Evolutionary conservation across 1,139 yeast genomes (phyloP).

Genomic region (Pichia sp.): DNA sequence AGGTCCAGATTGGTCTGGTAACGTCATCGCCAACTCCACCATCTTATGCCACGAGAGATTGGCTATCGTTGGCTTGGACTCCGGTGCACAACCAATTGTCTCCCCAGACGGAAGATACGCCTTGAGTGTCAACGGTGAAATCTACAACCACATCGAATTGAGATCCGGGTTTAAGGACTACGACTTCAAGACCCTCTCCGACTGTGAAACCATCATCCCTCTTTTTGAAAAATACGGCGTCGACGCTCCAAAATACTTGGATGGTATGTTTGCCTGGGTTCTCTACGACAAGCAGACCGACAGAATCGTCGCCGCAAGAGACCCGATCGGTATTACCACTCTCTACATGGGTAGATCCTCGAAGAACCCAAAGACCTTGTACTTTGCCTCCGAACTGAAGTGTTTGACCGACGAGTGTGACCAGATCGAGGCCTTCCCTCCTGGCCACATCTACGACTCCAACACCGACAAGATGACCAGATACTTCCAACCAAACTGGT

Average conservation of each 20-base stretch:
- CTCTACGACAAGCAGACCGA: constrained; percentile 79
- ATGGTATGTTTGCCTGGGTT: constrained; percentile 98
- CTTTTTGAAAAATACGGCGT: constrained; percentile 77
- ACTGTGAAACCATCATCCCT: constrained; percentile 97
- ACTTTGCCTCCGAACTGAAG: constrained; percentile 91
- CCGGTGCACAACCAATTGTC: constrained; percentile 97
- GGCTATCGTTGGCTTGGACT: constrained; percentile 90
- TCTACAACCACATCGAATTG: constrained; percentile 89
- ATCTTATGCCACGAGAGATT: constrained; percentile 90
- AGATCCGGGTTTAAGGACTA: constrained; percentile 73
- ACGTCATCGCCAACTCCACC: constrained; percentile 70
- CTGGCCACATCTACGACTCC: constrained; percentile 96
- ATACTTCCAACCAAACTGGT: constrained; percentile 91
- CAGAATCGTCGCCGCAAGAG: constrained; percentile 94
- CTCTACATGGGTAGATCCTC: constrained; percentile 88
- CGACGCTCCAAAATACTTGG: constrained; percentile 89
- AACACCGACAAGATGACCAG: constrained; percentile 78
- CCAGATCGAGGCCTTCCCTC: constrained; percentile 89
- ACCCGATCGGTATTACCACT: constrained; percentile 96
- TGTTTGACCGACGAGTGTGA: constrained; percentile 94
- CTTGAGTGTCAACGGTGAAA: constrained; percentile 94
- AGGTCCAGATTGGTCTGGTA: constrained; percentile 99
- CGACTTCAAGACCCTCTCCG: constrained; percentile 79
- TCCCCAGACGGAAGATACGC: constrained; percentile 69
- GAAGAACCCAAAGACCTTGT: constrained; percentile 66